These are phyloP conservation scores for Chernovozyma sophiae-reginae DNA, from an alignment of 1,139 yeast genomes.

Conservation along the genomic window DNA sequence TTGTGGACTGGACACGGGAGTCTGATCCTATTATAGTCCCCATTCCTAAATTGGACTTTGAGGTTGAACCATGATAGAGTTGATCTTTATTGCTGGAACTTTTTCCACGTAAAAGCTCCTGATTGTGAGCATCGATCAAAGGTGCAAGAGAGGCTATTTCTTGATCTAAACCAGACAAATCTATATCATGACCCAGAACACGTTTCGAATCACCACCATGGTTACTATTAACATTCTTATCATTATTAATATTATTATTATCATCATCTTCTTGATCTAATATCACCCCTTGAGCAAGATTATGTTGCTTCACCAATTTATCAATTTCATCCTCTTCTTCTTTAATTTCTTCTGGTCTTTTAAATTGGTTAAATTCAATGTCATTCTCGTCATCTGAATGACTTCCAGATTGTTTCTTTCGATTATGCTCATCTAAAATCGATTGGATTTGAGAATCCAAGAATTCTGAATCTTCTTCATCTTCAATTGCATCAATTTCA, in stretches of 20 bases:
- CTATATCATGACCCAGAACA: conserved; percentile 21
- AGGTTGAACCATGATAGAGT: not conserved
- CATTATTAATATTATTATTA: conserved; percentile 13
- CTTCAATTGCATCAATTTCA: conserved; percentile 31
- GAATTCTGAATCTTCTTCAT: conserved; percentile 31
- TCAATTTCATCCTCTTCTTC: conserved; percentile 42
- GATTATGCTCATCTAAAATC: conserved; percentile 23
- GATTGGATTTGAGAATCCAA: conserved; percentile 36
- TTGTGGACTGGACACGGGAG: conserved; percentile 1
- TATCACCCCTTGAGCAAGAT: conserved; percentile 29
- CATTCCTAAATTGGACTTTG: not conserved
- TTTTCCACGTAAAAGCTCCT: conserved; percentile 22
- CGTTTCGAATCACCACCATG: conserved; percentile 9
- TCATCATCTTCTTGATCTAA: conserved; percentile 21
- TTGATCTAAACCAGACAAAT: conserved; percentile 32
- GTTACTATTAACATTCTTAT: not conserved
- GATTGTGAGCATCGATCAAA: conserved; percentile 33
- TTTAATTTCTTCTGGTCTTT: conserved; percentile 24
- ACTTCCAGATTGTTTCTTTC: conserved; percentile 4
- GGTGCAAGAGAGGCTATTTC: conserved; percentile 42
- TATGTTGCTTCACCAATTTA: conserved; percentile 32
- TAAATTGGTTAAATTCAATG: conserved; percentile 17
- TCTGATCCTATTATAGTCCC: not conserved
- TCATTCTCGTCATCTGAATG: conserved; percentile 9
- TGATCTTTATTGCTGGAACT: not conserved